These are phyloP conservation scores for Helotiales sp. DNA, from an alignment of 2,329 filamentous ascomycete genomes.

Conservation along the genomic window DNA sequence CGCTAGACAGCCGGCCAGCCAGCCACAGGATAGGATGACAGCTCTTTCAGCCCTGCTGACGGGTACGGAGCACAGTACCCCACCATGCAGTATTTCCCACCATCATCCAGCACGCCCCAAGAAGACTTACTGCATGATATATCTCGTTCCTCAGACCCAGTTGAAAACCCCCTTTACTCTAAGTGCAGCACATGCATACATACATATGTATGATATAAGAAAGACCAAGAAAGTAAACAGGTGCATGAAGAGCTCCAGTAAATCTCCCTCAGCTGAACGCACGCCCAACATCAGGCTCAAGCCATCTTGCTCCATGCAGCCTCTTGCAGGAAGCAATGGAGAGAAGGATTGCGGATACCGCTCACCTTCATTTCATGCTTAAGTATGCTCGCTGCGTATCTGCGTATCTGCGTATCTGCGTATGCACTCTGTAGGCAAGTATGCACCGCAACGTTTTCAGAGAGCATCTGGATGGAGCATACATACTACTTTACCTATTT, in stretches of 20 bases:
- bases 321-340: background rate
- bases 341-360: too few species aligned
- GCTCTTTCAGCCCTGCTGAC: background rate
- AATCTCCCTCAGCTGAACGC: background rate
- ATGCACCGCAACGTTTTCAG: background rate
- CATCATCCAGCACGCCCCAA: conserved; percentile 1
- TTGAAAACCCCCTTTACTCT: background rate
- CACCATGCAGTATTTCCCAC: background rate
- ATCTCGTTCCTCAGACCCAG: background rate
- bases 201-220: background rate
- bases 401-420: background rate
- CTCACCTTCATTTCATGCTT: background rate
- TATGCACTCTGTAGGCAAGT: background rate
- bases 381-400: background rate
- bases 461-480: background rate
- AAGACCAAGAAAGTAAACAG: background rate
- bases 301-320: background rate
- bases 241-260: too few species aligned
- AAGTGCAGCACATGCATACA: background rate
- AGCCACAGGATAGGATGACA: background rate
- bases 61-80: too few species aligned
- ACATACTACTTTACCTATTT: background rate
- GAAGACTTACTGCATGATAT: background rate
- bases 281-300: background rate
- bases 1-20: background rate